Conservation (phyloP, 176 grass and related monocot species). For the Microstegium vimineum region DNA sequence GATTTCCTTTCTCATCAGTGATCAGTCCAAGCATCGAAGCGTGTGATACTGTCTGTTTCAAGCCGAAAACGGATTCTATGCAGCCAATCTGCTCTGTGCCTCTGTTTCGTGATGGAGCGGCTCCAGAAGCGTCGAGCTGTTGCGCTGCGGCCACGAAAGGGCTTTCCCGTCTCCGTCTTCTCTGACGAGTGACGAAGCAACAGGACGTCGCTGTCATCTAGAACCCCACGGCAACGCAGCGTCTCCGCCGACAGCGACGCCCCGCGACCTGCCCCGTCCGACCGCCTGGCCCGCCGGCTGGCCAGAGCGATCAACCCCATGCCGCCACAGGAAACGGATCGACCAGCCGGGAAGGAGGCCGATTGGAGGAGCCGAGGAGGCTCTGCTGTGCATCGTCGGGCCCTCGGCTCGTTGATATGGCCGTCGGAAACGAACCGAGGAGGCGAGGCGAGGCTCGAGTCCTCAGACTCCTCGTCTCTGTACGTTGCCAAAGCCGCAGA, state of each 20-base stretch:
- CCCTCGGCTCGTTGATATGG: not conserved
- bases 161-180: too few species aligned
- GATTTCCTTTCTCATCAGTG: too few species aligned
- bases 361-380: too few species aligned
- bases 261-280: not conserved
- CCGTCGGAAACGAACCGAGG: too few species aligned
- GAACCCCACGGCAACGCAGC: not conserved
- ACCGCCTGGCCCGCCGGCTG: too few species aligned
- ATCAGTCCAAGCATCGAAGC: too few species aligned
- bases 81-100: not conserved
- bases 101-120: not conserved
- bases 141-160: not conserved
- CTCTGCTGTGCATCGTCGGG: not conserved
- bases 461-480: too few species aligned
- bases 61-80: too few species aligned
- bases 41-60: too few species aligned
- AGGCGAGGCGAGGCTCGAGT: too few species aligned
- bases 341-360: too few species aligned
- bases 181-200: not conserved
- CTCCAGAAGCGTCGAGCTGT: not conserved
- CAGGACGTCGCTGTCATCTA: not conserved
- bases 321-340: not conserved
- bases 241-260: slow-evolving; percentile 2
- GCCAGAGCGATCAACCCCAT: not conserved
- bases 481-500: too few species aligned